Conservation (phyloP, 371 early-diverging fungal genomes). For the Haplosporangium sp. region DNA sequence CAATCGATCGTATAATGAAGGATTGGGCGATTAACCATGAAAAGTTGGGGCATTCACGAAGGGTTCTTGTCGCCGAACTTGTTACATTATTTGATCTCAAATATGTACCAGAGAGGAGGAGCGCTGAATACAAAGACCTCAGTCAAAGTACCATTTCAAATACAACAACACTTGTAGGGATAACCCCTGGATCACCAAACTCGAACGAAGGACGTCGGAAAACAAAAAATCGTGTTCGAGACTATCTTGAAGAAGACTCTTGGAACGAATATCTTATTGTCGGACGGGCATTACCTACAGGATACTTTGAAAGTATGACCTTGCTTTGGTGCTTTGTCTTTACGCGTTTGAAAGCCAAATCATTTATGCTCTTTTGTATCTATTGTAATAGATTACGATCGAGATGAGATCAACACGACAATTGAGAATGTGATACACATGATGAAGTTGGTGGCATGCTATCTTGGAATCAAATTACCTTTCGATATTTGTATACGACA, state of each 20-base stretch:
- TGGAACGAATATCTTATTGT: constrained; percentile 56
- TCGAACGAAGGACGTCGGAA: constrained; percentile 23
- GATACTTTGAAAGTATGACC: constrained; percentile 37
- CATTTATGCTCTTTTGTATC: constrained; percentile 21
- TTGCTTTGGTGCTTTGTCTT: constrained; percentile 39
- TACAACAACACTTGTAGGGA: constrained; percentile 6
- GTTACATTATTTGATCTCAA: constrained; percentile 38
- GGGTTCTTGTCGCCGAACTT: constrained; percentile 53
- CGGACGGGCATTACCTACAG: constrained; percentile 44
- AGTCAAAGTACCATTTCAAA: constrained; percentile 35
- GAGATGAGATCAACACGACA: constrained; percentile 87
- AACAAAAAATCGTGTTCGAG: constrained; percentile 48
- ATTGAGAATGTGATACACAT: constrained; percentile 85
- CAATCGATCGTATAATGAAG: constrained; percentile 40
- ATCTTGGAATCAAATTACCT: constrained; percentile 83
- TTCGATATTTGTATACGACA: constrained; percentile 60
- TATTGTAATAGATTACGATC: constrained; percentile 63
- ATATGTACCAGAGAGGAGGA: constrained; percentile 41
- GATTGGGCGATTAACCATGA: constrained; percentile 40
- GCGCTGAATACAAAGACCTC: constrained; percentile 29
- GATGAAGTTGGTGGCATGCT: constrained; percentile 80
- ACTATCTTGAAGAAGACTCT: constrained; percentile 50
- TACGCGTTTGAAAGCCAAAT: constrained; percentile 14
- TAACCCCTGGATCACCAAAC: constrained; percentile 7
- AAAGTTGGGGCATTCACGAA: constrained; percentile 57